Conservation (phyloP, 2,329 filamentous ascomycete species). For the Aureobasidium sp. region DNA sequence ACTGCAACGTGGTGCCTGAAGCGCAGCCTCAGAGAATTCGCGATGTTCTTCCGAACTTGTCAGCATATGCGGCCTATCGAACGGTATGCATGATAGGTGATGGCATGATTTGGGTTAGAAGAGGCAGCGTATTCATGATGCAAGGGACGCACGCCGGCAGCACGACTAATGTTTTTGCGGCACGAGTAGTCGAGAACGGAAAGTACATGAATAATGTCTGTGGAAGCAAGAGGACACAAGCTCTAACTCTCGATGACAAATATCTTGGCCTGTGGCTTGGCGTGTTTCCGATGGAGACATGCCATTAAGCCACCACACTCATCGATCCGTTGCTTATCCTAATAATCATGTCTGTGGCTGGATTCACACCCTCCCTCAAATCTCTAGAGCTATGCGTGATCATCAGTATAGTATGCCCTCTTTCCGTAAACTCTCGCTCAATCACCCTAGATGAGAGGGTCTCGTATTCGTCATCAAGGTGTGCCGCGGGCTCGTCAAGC, state of each 20-base stretch:
- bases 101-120: background rate
- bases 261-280: background rate
- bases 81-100: background rate
- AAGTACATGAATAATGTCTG: background rate
- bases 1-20: background rate
- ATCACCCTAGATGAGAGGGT: background rate
- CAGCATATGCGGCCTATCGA: too few relatives aligned
- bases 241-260: background rate
- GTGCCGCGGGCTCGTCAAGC: conserved; percentile 23
- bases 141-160: background rate
- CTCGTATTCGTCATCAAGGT: conserved; percentile 2
- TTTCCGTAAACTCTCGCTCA: conserved; percentile 39
- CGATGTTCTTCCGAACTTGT: background rate
- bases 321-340: background rate
- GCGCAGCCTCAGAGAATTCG: too few relatives aligned
- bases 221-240: background rate
- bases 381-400: conserved; percentile 48
- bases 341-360: background rate
- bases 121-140: background rate
- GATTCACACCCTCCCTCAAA: background rate
- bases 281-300: background rate
- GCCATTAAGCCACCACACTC: background rate
- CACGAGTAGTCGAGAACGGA: background rate
- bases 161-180: background rate
- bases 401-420: conserved; percentile 48